Evolutionary conservation across 2,329 filamentous ascomycete genomes (phyloP).

Genomic region (Cyclaneusma minus): DNA sequence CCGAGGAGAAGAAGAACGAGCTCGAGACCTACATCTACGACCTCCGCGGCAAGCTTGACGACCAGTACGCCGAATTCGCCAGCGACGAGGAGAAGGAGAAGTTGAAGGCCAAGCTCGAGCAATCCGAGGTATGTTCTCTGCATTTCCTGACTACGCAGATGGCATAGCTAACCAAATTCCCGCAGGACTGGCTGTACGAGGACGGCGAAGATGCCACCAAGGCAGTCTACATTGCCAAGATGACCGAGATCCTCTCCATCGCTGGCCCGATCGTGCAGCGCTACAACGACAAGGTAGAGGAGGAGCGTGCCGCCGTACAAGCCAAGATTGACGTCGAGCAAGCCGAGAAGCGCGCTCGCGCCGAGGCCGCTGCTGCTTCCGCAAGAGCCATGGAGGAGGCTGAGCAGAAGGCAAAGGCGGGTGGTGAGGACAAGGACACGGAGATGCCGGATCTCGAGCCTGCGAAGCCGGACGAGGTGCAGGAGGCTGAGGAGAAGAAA

Average conservation of each 20-base stretch:
- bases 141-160: background rate
- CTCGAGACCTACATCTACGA: constrained; percentile 97
- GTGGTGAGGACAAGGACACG: constrained; percentile 30
- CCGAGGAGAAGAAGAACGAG: constrained; percentile 99
- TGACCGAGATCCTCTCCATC: constrained; percentile 84
- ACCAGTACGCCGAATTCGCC: constrained; percentile 76
- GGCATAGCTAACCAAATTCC: constrained; percentile 8
- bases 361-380: constrained; percentile 27
- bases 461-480: constrained; percentile 28
- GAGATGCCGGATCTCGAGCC: constrained; percentile 49
- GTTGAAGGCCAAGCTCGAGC: constrained; percentile 68
- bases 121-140: constrained; percentile 57
- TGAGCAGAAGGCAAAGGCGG: constrained; percentile 29
- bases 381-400: constrained; percentile 37
- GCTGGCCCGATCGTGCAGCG: constrained; percentile 86
- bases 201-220: constrained; percentile 92
- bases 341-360: constrained; percentile 41
- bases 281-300: constrained; percentile 87
- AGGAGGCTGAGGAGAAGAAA: constrained; percentile 13
- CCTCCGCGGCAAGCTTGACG: constrained; percentile 85
- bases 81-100: constrained; percentile 86
- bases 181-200: constrained; percentile 93
- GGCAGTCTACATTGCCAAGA: constrained; percentile 85
- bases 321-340: constrained; percentile 66
- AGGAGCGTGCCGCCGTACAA: constrained; percentile 64